These are phyloP conservation scores for Meira nashicola DNA, from an alignment of 1,284 basidiomycete species.

Conservation along the genomic window DNA sequence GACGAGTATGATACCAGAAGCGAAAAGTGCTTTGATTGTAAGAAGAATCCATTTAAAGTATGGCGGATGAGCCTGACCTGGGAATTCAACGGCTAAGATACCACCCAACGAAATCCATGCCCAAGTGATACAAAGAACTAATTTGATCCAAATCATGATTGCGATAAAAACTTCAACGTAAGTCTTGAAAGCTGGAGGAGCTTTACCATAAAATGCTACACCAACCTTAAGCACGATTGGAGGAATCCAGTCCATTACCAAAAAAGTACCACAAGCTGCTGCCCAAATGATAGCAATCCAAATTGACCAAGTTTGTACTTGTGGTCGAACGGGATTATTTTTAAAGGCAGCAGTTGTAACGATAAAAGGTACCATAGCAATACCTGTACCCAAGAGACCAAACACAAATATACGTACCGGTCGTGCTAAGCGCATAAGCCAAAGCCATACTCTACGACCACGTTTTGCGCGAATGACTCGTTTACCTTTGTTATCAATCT, in stretches of 20 bases:
- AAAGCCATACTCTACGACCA: constrained; percentile 37
- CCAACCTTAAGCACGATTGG: constrained; percentile 29
- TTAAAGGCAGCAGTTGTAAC: constrained; percentile 34
- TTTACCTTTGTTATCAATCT: constrained; percentile 4
- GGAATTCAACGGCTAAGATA: constrained; percentile 30
- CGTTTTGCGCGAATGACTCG: constrained; percentile 31
- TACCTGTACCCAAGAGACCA: constrained; percentile 38
- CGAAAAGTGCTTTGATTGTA: constrained; percentile 39
- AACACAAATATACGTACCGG: constrained; percentile 41
- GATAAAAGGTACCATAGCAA: constrained; percentile 43
- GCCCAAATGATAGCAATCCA: constrained; percentile 50
- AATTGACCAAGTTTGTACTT: constrained; percentile 43
- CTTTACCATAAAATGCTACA: constrained; percentile 41
- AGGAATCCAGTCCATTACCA: constrained; percentile 42
- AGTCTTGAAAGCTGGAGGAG: constrained; percentile 38
- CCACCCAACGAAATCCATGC: constrained; percentile 49
- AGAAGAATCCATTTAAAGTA: constrained; percentile 39
- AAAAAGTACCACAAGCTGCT: constrained; percentile 40
- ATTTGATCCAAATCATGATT: constrained; percentile 37
- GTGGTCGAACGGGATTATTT: constrained; percentile 21
- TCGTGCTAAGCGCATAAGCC: constrained; percentile 37
- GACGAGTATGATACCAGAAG: constrained; percentile 36
- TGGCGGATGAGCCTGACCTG: constrained; percentile 17
- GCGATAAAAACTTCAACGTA: constrained; percentile 42
- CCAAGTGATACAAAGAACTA: constrained; percentile 48